Conservation (phyloP, 2,329 filamentous ascomycete species). For the Paraconiothyrium sp. region DNA sequence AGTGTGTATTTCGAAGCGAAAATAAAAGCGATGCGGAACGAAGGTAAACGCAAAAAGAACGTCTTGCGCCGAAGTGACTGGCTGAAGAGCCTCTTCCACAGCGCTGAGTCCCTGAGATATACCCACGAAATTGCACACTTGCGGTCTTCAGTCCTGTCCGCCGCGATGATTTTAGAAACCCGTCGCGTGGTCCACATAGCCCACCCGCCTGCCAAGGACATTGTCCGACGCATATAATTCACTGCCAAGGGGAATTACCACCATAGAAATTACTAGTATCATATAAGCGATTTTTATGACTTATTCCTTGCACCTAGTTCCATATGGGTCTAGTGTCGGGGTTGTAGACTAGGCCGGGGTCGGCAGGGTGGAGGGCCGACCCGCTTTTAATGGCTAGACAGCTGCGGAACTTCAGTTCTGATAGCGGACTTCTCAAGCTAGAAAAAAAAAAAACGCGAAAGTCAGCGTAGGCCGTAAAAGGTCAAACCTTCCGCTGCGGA, state of each 20-base stretch:
- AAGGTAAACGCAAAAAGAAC: constrained; percentile 5
- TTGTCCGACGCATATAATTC: constrained; percentile 4
- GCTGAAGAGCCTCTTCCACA: neutral
- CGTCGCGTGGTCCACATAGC: neutral
- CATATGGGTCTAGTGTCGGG: constrained; percentile 5
- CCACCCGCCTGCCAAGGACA: neutral
- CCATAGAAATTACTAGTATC: neutral
- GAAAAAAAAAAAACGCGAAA: constrained; percentile 2
- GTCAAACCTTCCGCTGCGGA: neutral
- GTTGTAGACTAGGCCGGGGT: neutral
- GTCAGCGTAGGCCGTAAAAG: neutral
- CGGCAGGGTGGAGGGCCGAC: constrained; percentile 4
- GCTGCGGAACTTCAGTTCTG: constrained; percentile 2
- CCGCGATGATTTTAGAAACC: neutral
- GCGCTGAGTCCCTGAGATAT: neutral
- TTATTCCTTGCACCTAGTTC: neutral
- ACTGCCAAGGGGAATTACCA: neutral
- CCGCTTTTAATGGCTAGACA: neutral
- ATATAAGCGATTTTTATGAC: too few relatives aligned
- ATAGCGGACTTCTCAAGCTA: neutral
- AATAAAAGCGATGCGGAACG: constrained; percentile 2
- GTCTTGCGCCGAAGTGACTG: constrained; percentile 1
- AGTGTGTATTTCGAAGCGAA: constrained; percentile 6
- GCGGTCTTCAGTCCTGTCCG: neutral
- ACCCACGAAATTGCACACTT: constrained; percentile 6